Evolutionary conservation across 2,329 filamentous ascomycete species (phyloP).

Genomic region (Talaromyces marneffei): DNA sequence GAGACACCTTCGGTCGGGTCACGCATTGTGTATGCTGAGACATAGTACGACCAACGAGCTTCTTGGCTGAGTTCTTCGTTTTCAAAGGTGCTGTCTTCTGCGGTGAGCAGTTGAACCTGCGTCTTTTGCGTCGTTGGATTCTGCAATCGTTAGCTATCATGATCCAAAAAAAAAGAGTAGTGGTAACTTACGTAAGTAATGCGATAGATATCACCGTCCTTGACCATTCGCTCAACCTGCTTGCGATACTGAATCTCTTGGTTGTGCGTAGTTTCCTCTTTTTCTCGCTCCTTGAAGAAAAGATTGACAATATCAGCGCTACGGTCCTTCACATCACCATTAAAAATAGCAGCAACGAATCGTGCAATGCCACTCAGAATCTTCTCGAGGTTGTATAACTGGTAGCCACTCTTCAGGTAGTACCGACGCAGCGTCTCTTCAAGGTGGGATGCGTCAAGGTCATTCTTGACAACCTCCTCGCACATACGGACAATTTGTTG

Average conservation of each 20-base stretch:
- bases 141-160: conserved; percentile 38
- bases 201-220: conserved; percentile 86
- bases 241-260: conserved; percentile 86
- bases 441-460: conserved; percentile 74
- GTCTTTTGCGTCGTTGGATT: conserved; percentile 63
- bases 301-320: conserved; percentile 83
- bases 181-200: conserved; percentile 78
- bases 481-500: conserved; percentile 77
- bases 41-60: conserved; percentile 85
- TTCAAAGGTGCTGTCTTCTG: conserved; percentile 74
- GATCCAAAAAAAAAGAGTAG: too few species aligned
- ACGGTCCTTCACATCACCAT: conserved; percentile 84
- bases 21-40: conserved; percentile 81
- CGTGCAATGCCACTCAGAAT: conserved; percentile 75
- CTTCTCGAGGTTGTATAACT: conserved; percentile 87
- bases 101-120: conserved; percentile 76
- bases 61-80: conserved; percentile 60
- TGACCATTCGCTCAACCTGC: conserved; percentile 85
- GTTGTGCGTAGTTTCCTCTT: conserved; percentile 81
- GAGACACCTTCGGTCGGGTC: conserved; percentile 79
- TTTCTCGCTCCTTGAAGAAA: conserved; percentile 74
- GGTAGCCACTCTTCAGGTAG: conserved; percentile 87
- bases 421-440: conserved; percentile 89
- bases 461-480: conserved; percentile 76
- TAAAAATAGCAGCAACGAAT: conserved; percentile 76